Percentiles rank a stretch among this genome's conserved stretches.
phyloP scores from a whole-genome alignment of 805 yeast species.

The Saccharomycopsis fibuligera region DNA sequence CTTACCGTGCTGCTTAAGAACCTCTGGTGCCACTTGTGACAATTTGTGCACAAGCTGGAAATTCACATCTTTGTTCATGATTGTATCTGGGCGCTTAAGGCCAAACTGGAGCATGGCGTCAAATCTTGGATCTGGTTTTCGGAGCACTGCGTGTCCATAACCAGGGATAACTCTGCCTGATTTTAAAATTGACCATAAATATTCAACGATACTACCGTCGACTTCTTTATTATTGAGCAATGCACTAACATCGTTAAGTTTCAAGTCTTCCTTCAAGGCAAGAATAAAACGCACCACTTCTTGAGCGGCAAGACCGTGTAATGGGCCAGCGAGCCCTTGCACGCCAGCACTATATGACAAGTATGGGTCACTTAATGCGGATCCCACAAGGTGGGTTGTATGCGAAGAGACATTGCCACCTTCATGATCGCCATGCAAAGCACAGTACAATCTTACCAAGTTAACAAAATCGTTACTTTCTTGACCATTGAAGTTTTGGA shows the following conservation, averaged over 20 bases:
- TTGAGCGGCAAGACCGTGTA: constrained; percentile 82
- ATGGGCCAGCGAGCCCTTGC: constrained; percentile 80
- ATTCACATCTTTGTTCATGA: constrained; percentile 54
- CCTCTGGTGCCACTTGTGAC: constrained; percentile 68
- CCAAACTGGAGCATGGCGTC: constrained; percentile 69
- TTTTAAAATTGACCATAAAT: constrained; percentile 66
- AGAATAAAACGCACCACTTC: constrained; percentile 73
- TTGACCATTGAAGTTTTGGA: constrained; percentile 27
- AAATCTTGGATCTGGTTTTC: constrained; percentile 80
- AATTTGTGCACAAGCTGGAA: constrained; percentile 61
- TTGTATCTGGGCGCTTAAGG: constrained; percentile 39
- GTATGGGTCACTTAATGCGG: constrained; percentile 72
- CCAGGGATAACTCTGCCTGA: constrained; percentile 81
- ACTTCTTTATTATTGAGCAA: constrained; percentile 25
- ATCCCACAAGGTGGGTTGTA: constrained; percentile 76
- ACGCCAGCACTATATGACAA: constrained; percentile 73
- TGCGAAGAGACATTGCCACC: constrained; percentile 84
- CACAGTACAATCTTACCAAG: constrained; percentile 64
- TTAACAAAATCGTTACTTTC: constrained; percentile 57
- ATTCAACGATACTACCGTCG: constrained; percentile 49
- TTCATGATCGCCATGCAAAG: constrained; percentile 76
- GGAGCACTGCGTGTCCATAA: constrained; percentile 81
- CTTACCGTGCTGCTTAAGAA: constrained; percentile 71
- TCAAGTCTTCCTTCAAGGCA: constrained; percentile 46
- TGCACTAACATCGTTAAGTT: constrained; percentile 21